Conservation (phyloP, 2,329 filamentous ascomycete genomes). For the Neonectria faginata region DNA sequence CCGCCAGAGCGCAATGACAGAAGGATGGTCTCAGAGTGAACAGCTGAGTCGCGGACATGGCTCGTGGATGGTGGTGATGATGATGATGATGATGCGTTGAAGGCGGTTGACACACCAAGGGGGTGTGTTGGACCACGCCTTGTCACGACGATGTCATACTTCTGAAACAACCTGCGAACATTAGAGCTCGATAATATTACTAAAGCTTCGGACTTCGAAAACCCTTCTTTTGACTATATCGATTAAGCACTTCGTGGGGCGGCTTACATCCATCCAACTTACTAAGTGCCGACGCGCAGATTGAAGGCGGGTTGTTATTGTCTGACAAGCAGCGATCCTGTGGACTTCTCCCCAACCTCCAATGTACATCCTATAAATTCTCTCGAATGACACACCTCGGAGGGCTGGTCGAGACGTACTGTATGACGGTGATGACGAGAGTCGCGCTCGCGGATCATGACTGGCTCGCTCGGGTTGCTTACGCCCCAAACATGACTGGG, state of each 20-base stretch:
- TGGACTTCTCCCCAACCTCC: conserved; percentile 1
- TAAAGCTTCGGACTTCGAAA: conserved; percentile 1
- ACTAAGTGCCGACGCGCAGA: not conserved
- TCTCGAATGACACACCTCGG: no score
- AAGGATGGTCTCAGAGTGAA: not conserved
- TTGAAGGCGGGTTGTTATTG: not conserved
- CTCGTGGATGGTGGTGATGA: conserved; percentile 8
- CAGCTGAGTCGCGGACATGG: conserved; percentile 8
- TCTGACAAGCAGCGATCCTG: conserved; percentile 7
- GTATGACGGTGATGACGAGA: conserved; percentile 9
- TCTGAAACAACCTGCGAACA: conserved; percentile 4
- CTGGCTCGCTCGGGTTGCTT: conserved; percentile 1
- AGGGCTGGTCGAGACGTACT: not conserved
- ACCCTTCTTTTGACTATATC: not conserved
- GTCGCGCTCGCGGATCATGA: conserved; percentile 1
- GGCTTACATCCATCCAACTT: not conserved
- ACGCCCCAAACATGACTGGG: not conserved
- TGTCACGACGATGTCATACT: conserved; percentile 6
- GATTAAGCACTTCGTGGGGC: not conserved
- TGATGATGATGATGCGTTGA: conserved; percentile 11
- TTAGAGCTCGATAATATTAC: not conserved
- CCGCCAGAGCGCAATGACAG: not conserved
- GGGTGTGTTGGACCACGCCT: not conserved
- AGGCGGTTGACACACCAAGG: conserved; percentile 11
- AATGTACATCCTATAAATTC: not conserved